Percentiles rank a stretch among this genome's conserved stretches.
Evolutionary conservation across 495 filamentous ascomycete species (phyloP).

Genomic region (Hypoxylon lienhwacheense): DNA sequence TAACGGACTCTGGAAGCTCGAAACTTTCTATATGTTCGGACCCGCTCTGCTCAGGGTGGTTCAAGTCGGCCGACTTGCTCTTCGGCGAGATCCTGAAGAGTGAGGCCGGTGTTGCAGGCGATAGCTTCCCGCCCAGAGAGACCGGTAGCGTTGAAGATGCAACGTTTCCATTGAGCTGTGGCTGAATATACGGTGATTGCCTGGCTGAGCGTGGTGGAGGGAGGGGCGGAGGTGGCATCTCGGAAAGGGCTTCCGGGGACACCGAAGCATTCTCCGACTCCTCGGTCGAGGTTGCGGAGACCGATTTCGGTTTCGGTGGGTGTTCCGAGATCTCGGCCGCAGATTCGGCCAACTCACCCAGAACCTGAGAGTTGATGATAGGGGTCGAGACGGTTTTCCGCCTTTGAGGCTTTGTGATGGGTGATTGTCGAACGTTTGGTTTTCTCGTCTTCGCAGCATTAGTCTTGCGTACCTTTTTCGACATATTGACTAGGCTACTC

Average conservation of each 20-base stretch:
- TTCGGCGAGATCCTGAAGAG: slow-evolving; percentile 67
- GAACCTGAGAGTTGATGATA: slow-evolving; percentile 56
- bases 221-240: slow-evolving; percentile 62
- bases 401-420: slow-evolving; percentile 78
- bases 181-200: slow-evolving; percentile 54
- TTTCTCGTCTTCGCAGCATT: slow-evolving; percentile 53
- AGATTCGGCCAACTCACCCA: slow-evolving; percentile 55
- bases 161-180: slow-evolving; percentile 39
- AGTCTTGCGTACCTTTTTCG: slow-evolving; percentile 53
- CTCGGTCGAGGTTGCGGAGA: slow-evolving; percentile 44
- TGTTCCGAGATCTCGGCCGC: slow-evolving; percentile 25
- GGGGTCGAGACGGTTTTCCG: slow-evolving; percentile 61
- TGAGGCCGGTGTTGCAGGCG: slow-evolving; percentile 81
- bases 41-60: slow-evolving; percentile 43
- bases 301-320: slow-evolving; percentile 36
- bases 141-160: slow-evolving; percentile 23
- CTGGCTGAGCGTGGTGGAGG: slow-evolving; percentile 51
- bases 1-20: slow-evolving; percentile 65
- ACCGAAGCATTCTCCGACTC: slow-evolving; percentile 57
- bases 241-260: slow-evolving; percentile 57
- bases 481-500: slow-evolving; percentile 41
- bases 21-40: slow-evolving; percentile 70
- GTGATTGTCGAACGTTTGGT: slow-evolving; percentile 70
- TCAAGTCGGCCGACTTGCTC: slow-evolving; percentile 38
- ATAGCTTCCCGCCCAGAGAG: slow-evolving; percentile 42